Evolutionary conservation across 2,329 filamentous ascomycete species (phyloP).

Genomic region (Colletotrichum sp.): DNA sequence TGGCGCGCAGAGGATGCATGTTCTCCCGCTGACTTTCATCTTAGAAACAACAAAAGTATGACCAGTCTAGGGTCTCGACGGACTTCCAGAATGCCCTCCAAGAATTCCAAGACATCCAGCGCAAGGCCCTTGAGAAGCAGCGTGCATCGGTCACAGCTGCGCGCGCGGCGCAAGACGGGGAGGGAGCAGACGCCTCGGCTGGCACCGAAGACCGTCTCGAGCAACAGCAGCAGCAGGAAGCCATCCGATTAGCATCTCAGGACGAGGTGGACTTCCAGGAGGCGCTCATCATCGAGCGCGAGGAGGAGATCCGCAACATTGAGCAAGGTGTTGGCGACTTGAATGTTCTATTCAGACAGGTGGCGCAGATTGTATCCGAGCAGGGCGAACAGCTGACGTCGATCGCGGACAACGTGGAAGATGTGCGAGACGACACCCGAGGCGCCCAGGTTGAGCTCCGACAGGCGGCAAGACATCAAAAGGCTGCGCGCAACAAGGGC

Average conservation of each 20-base stretch:
- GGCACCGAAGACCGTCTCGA: slow-evolving; percentile 37
- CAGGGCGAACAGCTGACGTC: slow-evolving; percentile 89
- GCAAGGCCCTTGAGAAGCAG: slow-evolving; percentile 89
- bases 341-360: slow-evolving; percentile 95
- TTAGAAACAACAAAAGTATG: slow-evolving; percentile 94
- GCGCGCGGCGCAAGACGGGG: slow-evolving; percentile 74
- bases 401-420: slow-evolving; percentile 87
- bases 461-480: slow-evolving; percentile 89
- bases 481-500: slow-evolving; percentile 91
- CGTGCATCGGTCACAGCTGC: slow-evolving; percentile 84
- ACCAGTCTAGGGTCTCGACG: slow-evolving; percentile 90
- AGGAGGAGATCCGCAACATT: slow-evolving; percentile 96
- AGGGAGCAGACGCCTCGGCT: slow-evolving; percentile 28
- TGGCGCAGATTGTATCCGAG: slow-evolving; percentile 96
- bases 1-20: not conserved
- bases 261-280: slow-evolving; percentile 98
- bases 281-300: slow-evolving; percentile 91
- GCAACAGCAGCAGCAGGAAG: slow-evolving; percentile 69
- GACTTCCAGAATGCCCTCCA: slow-evolving; percentile 89
- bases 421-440: slow-evolving; percentile 78
- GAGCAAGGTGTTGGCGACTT: slow-evolving; percentile 95
- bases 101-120: slow-evolving; percentile 93
- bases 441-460: slow-evolving; percentile 87
- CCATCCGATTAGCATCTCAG: slow-evolving; percentile 83
- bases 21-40: not conserved